Evolutionary conservation across 2,329 filamentous ascomycete genomes (phyloP).

Genomic region (Fusarium verrucosum): DNA sequence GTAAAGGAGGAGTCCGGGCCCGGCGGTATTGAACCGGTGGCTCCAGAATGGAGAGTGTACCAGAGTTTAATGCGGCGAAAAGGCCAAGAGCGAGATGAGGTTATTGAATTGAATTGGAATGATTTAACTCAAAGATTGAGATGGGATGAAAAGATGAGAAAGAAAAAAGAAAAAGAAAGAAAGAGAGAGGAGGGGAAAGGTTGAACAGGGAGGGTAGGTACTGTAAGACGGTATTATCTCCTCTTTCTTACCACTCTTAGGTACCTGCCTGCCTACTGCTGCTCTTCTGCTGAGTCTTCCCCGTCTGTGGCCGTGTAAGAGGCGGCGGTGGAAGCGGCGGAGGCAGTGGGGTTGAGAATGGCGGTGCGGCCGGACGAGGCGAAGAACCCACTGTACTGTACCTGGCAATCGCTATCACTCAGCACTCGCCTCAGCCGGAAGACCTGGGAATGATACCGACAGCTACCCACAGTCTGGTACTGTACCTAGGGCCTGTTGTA

Average conservation of each 20-base stretch:
- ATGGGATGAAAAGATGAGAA: neutral
- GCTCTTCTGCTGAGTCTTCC: neutral
- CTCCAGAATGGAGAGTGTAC: neutral
- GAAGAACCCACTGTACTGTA: neutral
- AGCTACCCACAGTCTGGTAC: slow-evolving; percentile 1
- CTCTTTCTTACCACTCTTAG: neutral
- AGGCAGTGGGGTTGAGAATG: slow-evolving; percentile 39
- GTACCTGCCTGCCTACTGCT: too few relatives aligned
- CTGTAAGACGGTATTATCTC: slow-evolving; percentile 23
- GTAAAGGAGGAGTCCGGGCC: slow-evolving; percentile 31
- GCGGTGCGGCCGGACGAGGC: slow-evolving; percentile 30
- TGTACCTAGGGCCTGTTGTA: too few relatives aligned
- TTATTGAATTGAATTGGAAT: slow-evolving; percentile 8
- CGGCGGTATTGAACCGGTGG: neutral
- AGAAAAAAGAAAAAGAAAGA: too few relatives aligned
- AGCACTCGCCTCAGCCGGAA: slow-evolving; percentile 10
- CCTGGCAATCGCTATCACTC: slow-evolving; percentile 16
- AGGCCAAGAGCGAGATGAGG: slow-evolving; percentile 6
- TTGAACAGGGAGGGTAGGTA: slow-evolving; percentile 8
- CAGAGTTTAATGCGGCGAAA: neutral
- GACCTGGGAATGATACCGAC: slow-evolving; percentile 3
- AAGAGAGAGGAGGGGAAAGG: neutral
- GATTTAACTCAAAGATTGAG: neutral
- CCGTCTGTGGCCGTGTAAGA: slow-evolving; percentile 34
- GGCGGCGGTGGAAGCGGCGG: slow-evolving; percentile 44